Evolutionary conservation across 805 yeast genomes (phyloP).

Genomic region (Danielia oregonensis): DNA sequence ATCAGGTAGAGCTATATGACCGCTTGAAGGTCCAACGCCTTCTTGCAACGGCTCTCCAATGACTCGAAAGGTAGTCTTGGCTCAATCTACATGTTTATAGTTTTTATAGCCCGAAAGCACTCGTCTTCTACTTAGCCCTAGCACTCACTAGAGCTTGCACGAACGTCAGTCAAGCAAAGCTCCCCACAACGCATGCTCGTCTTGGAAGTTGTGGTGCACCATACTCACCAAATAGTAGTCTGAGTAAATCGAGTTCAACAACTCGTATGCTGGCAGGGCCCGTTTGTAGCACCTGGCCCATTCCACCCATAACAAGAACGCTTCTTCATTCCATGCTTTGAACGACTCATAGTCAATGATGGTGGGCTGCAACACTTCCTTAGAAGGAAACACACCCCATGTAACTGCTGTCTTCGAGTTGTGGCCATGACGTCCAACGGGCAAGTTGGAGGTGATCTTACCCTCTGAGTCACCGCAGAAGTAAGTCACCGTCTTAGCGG

Average conservation of each 20-base stretch:
- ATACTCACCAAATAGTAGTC: conserved; percentile 77
- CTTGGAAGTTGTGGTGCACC: conserved; percentile 78
- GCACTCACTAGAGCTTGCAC: not conserved
- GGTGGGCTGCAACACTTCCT: conserved; percentile 88
- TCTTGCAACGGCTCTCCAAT: too few relatives aligned
- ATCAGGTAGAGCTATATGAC: too few relatives aligned
- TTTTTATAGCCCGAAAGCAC: conserved; percentile 2
- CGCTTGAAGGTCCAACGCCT: too few relatives aligned
- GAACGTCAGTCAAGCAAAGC: conserved; percentile 39
- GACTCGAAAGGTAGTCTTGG: not conserved
- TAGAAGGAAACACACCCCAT: conserved; percentile 95
- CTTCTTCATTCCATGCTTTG: conserved; percentile 95
- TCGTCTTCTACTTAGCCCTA: not conserved
- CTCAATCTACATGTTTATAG: too few relatives aligned
- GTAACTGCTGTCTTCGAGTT: conserved; percentile 77
- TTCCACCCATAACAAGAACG: conserved; percentile 84
- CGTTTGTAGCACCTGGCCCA: conserved; percentile 82
- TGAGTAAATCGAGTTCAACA: conserved; percentile 59
- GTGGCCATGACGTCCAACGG: conserved; percentile 27
- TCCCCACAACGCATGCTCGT: conserved; percentile 77
- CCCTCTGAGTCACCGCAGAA: conserved; percentile 67
- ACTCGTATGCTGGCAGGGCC: conserved; percentile 50
- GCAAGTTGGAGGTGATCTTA: conserved; percentile 57
- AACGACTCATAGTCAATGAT: conserved; percentile 90
- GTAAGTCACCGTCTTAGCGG: conserved; percentile 57